Conservation (phyloP, 192 early-diverging fungal species). For the Gigaspora rosea region DNA sequence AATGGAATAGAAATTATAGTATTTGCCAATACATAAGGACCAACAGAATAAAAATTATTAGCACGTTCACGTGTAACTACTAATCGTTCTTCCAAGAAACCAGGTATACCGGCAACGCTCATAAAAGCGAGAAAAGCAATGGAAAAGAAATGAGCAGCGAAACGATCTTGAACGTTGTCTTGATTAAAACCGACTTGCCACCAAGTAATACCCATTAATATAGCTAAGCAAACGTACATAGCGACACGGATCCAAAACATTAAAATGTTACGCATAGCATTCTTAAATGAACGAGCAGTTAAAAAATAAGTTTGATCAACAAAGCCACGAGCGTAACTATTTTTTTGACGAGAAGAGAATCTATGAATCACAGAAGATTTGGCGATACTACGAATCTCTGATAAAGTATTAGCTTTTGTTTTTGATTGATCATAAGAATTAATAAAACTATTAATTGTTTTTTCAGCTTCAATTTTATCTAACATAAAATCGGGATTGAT, state of each 20-base stretch:
- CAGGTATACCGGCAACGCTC: slow-evolving; percentile 25
- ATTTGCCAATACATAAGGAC: slow-evolving; percentile 25
- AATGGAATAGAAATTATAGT: slow-evolving; percentile 9
- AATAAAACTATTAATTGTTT: background rate
- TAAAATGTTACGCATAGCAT: slow-evolving; percentile 17
- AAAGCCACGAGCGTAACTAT: background rate
- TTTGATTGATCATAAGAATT: background rate
- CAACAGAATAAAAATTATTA: slow-evolving; percentile 22
- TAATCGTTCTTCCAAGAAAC: slow-evolving; percentile 22
- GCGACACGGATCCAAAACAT: slow-evolving; percentile 21
- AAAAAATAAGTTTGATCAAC: background rate
- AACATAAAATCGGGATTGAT: slow-evolving; percentile 33
- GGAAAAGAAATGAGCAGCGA: slow-evolving; percentile 25
- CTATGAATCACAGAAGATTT: too few relatives aligned
- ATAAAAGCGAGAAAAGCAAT: slow-evolving; percentile 6
- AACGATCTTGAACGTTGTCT: slow-evolving; percentile 3
- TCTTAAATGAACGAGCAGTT: background rate
- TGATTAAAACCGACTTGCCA: slow-evolving; percentile 18
- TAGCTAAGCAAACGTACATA: slow-evolving; percentile 10
- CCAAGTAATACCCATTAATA: slow-evolving; percentile 11
- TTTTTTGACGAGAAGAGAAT: too few relatives aligned
- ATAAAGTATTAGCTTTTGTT: background rate
- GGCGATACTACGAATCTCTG: too few relatives aligned
- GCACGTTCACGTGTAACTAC: slow-evolving; percentile 18
- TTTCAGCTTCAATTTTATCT: slow-evolving; percentile 2